These are phyloP conservation scores for Gymnopilus junonius DNA, from an alignment of 768 basidiomycete genomes.

Conservation along the genomic window DNA sequence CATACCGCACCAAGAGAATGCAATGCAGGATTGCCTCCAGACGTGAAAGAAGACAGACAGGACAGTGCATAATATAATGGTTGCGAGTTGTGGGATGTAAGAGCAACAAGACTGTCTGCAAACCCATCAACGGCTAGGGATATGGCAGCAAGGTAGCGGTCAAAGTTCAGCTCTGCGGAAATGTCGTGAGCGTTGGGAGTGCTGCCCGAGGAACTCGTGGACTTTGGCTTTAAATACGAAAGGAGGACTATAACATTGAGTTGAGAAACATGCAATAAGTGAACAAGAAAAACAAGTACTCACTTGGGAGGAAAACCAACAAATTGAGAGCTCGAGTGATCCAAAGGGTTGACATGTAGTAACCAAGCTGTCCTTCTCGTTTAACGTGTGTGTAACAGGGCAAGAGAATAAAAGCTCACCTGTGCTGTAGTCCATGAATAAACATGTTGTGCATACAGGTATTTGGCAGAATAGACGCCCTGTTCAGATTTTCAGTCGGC, in stretches of 20 bases:
- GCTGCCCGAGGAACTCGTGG: slow-evolving; percentile 27
- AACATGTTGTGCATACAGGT: slow-evolving; percentile 76
- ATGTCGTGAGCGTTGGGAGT: slow-evolving; percentile 47
- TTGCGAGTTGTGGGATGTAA: slow-evolving; percentile 55
- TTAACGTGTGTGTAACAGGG: background rate
- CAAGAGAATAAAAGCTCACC: slow-evolving; percentile 25
- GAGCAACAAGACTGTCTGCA: slow-evolving; percentile 64
- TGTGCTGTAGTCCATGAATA: slow-evolving; percentile 71
- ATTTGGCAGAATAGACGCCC: slow-evolving; percentile 78
- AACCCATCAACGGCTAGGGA: slow-evolving; percentile 72
- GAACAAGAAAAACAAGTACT: slow-evolving; percentile 26
- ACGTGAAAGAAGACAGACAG: slow-evolving; percentile 65
- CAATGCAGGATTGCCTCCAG: slow-evolving; percentile 68
- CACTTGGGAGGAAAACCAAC: slow-evolving; percentile 71
- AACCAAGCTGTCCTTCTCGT: slow-evolving; percentile 53
- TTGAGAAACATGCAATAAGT: background rate
- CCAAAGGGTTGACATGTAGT: slow-evolving; percentile 77
- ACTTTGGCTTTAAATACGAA: slow-evolving; percentile 60
- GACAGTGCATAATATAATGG: slow-evolving; percentile 61
- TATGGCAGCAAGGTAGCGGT: slow-evolving; percentile 63
- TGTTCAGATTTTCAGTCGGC: slow-evolving; percentile 27
- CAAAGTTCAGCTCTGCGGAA: slow-evolving; percentile 66
- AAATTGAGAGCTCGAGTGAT: slow-evolving; percentile 66
- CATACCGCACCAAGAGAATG: slow-evolving; percentile 76
- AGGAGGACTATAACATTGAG: slow-evolving; percentile 53